Evolutionary conservation across 768 basidiomycete genomes (phyloP), one percentile per base, ranked within the genome.

Genomic region (Floccularia luteovirens): DNA sequence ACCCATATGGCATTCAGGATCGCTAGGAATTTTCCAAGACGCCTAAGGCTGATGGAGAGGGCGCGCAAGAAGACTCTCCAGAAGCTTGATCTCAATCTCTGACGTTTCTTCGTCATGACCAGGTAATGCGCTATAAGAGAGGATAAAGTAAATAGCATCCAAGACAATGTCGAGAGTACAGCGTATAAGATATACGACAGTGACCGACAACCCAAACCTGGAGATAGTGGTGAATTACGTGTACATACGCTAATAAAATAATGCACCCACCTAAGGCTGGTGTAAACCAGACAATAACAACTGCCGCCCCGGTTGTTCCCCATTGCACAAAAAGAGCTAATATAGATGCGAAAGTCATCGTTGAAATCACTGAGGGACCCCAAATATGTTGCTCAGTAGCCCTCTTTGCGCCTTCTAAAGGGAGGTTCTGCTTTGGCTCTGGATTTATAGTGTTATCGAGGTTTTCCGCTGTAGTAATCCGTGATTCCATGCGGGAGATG

Each of bases 161-260:
- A 61, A 14, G 54, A 44, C 14, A 59, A 23, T 1, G 61, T 61
- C 1, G 61, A 58, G 7, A 50, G 21, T 12, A 39, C 17, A 6
- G 55, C 60, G 36, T 61, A 63, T 10, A 58, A 23, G 4, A 60
- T 20, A 36, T 54, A 61, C 13, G 48, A 38, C 1, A 46, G 54
- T 11, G 58, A 60, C 2, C 57, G 54, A 41, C 61, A 63, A 17
- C 55, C 60, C 24, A 63, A 43, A 17, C 60, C 59, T 59, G 16
- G n/a, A n/a, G n/a, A n/a, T n/a, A 4, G 45, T 16, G 16, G 6
- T 17, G 8, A 37, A 13, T 12, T 13, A 24, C 24, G 11, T 10
- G 34, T 22, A n/a, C 8, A 21, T 30, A 32, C 20, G 5, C 14
- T 22, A 16, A 3, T 17, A 16, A 16, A 5, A 36, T 13, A 20